Percentiles rank a stretch among this genome's conserved stretches.
Conservation (phyloP, 2,329 filamentous ascomycete species). For the Neurospora crassa region DNA sequence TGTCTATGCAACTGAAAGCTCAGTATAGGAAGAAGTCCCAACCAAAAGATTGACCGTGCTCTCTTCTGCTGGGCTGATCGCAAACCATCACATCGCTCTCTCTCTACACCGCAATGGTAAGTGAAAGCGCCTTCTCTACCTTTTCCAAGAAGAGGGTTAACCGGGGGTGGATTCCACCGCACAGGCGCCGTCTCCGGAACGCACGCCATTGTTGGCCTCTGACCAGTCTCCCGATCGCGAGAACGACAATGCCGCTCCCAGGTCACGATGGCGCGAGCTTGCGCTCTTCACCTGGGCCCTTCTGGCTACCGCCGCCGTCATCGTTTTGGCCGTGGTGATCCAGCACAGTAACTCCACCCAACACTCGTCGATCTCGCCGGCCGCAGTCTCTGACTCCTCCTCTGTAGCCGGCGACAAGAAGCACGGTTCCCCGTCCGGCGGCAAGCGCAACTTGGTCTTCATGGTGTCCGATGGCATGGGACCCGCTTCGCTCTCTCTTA, state of each 20-base stretch:
- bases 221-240: constrained; percentile 19
- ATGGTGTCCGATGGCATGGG: constrained; percentile 99
- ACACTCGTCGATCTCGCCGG: constrained; percentile 21
- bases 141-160: not conserved
- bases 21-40: not conserved
- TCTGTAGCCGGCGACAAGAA: constrained; percentile 13
- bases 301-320: constrained; percentile 66
- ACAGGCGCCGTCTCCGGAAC: constrained; percentile 28
- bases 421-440: constrained; percentile 25
- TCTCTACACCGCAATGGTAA: not conserved
- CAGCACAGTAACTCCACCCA: constrained; percentile 57
- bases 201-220: constrained; percentile 32
- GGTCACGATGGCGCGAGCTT: constrained; percentile 53
- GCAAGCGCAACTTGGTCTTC: constrained; percentile 91
- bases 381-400: constrained; percentile 21
- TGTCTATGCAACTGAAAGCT: not conserved
- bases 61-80: not conserved
- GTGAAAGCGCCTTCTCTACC: not conserved
- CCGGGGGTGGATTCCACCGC: not conserved
- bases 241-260: constrained; percentile 22
- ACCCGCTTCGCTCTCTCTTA: constrained; percentile 79
- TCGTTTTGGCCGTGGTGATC: constrained; percentile 68
- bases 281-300: constrained; percentile 76
- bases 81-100: not conserved
- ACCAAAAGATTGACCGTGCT: not conserved